Evolutionary conservation across 2,329 filamentous ascomycete species (phyloP), one percentile per base, ranked within the genome.

Genomic region (Monilinia aucupariae): DNA sequence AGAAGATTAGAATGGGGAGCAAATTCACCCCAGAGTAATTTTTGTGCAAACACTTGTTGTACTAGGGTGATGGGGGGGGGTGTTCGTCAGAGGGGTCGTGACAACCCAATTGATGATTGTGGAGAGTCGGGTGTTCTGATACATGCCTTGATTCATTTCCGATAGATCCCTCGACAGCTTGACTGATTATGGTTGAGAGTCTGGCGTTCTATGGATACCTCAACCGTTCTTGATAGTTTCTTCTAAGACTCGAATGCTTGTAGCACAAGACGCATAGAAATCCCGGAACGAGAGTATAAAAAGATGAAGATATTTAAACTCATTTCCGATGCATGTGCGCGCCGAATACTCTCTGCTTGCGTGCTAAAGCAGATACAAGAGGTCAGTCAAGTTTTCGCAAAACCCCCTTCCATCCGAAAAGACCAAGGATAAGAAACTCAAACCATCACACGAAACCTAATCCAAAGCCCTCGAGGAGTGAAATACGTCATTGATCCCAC

Each of bases 1-100:
- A 62, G 58, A 64, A 55, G 37, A 68, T 75, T n/a, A 66, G 73
- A 43, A 67, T 62, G 54, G 71, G 66, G 61, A 70, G 68, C 9
- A 59, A 59, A 22, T 59, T 59, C 45, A 59, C 56, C 54, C 32
- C 39, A 9, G 34, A 34, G 13, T 47, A 47, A n/a, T 9, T 47
- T 34, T 41, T 25, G 39, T 56, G 27, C 4, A 34, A 3, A 27
- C 20, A 15, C 41, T 56, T 15, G 9, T 27, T 47, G 10, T 22
- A 47, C 27, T 56, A 13, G 2, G 13, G 22, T 22, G 25, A 22
- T 6, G 15, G 20, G 20, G 20, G 22, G 7, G 9, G 22, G 15
- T n/a, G 7, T 45, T 22, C 43, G 53, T 25, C 30, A 10, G 17
- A 20, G n/a, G 12, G 20, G 13, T 54, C 12, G n/a, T 34, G 27